A percentile compares a stretch with the other conserved stretches of the same genome.
Conservation (phyloP, 768 basidiomycete genomes). For the Suillus plorans region DNA sequence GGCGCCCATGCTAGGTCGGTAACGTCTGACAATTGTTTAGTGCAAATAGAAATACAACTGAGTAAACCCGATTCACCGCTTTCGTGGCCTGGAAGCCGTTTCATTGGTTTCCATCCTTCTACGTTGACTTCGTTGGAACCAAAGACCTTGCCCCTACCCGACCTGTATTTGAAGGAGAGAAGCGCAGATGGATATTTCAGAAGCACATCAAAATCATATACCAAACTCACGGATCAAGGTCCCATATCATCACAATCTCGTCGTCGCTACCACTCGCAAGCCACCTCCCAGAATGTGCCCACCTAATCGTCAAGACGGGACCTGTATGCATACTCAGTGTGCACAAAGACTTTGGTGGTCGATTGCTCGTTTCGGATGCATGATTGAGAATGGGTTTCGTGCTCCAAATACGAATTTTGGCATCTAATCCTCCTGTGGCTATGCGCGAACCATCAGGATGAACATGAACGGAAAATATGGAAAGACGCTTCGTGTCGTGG, state of each 20-base stretch:
- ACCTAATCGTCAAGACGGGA: constrained; percentile 86
- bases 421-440: constrained; percentile 96
- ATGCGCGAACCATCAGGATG: constrained; percentile 95
- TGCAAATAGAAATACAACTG: constrained; percentile 1
- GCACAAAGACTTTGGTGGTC: constrained; percentile 83
- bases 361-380: constrained; percentile 61
- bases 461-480: constrained; percentile 91
- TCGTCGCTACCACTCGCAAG: constrained; percentile 97
- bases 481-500: constrained; percentile 60
- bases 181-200: constrained; percentile 7
- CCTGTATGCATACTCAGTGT: constrained; percentile 94
- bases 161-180: constrained; percentile 41
- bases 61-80: constrained; percentile 60
- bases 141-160: constrained; percentile 84
- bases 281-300: constrained; percentile 93
- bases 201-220: constrained; percentile 2
- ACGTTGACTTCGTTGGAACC: constrained; percentile 95
- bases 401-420: constrained; percentile 96
- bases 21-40: constrained; percentile 60
- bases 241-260: constrained; percentile 95
- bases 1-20: constrained; percentile 95
- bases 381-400: constrained; percentile 90
- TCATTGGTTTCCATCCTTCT: constrained; percentile 95
- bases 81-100: constrained; percentile 89
- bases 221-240: constrained; percentile 81